Percentiles rank a stretch among this genome's conserved stretches.
phyloP scores from a whole-genome alignment of 2,329 filamentous ascomycete genomes.

The Mycogone perniciosa region DNA sequence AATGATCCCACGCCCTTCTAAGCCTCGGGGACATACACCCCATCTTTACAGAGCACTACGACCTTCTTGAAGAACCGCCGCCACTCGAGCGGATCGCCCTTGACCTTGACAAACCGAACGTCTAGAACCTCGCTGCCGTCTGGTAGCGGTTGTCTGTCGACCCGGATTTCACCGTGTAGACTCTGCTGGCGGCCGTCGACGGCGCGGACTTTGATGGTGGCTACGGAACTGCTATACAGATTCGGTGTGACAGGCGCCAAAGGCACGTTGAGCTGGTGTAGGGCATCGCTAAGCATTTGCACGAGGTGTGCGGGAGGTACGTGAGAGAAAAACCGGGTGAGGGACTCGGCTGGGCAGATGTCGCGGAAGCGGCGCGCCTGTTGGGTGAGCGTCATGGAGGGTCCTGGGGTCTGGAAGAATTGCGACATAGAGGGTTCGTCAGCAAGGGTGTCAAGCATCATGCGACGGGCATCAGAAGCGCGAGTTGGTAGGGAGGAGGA shows the following conservation, averaged over 20 bases:
- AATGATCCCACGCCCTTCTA: conserved; percentile 25
- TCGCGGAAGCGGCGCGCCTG: conserved; percentile 82
- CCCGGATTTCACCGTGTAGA: conserved; percentile 66
- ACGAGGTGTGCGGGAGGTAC: conserved; percentile 69
- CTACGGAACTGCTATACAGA: conserved; percentile 49
- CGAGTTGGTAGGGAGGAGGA: conserved; percentile 29
- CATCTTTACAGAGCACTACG: conserved; percentile 81
- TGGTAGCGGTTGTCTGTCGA: conserved; percentile 58
- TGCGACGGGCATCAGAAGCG: conserved; percentile 28
- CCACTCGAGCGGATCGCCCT: conserved; percentile 96
- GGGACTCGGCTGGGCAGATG: conserved; percentile 78
- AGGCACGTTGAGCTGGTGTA: conserved; percentile 81
- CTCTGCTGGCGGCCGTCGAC: conserved; percentile 65
- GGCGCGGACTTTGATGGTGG: conserved; percentile 67
- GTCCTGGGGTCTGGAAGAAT: conserved; percentile 71
- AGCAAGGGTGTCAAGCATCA: conserved; percentile 58
- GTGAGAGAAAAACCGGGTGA: conserved; percentile 88
- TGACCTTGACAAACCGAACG: conserved; percentile 86
- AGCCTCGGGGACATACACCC: conserved; percentile 53
- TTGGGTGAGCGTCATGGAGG: conserved; percentile 82
- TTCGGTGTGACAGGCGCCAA: conserved; percentile 46
- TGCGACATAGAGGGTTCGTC: conserved; percentile 85
- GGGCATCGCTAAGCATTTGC: conserved; percentile 69
- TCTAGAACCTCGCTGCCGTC: conserved; percentile 62
- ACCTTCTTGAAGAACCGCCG: conserved; percentile 93